Evolutionary conservation across 176 grass and related monocot species (phyloP).

Genomic region (Lolium multiflorum): DNA sequence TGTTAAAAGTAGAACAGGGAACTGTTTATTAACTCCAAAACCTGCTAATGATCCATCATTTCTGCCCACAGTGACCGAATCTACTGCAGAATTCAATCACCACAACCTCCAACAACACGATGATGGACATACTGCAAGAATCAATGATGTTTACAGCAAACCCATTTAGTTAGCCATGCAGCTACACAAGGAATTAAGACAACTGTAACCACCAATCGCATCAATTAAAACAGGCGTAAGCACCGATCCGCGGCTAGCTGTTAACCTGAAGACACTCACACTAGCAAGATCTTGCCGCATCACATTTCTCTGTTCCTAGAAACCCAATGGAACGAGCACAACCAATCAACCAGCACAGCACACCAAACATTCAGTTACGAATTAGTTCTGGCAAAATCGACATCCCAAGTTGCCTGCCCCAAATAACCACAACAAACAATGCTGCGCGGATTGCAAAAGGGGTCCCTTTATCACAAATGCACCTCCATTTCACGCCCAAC

Average conservation of each 20-base stretch:
- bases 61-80: neutral
- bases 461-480: conserved; percentile 23
- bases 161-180: conserved; percentile 4
- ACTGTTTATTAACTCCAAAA: conserved; percentile 4
- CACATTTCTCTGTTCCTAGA: neutral
- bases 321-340: neutral
- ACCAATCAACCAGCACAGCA: neutral
- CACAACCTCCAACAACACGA: neutral
- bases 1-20: neutral
- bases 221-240: neutral
- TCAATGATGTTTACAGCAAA: neutral
- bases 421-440: neutral
- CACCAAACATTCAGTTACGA: neutral
- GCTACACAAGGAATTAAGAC: neutral
- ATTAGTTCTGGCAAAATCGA: neutral
- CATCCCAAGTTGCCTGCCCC: neutral
- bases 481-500: conserved; percentile 30
- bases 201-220: neutral
- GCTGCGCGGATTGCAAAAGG: neutral
- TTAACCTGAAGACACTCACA: neutral
- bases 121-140: neutral
- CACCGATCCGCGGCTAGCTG: neutral
- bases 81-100: neutral
- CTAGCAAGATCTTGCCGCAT: neutral
- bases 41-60: neutral